Evolutionary conservation across 2,329 filamentous ascomycete genomes (phyloP).

Genomic region (Magnaporthiopsis incrustans): DNA sequence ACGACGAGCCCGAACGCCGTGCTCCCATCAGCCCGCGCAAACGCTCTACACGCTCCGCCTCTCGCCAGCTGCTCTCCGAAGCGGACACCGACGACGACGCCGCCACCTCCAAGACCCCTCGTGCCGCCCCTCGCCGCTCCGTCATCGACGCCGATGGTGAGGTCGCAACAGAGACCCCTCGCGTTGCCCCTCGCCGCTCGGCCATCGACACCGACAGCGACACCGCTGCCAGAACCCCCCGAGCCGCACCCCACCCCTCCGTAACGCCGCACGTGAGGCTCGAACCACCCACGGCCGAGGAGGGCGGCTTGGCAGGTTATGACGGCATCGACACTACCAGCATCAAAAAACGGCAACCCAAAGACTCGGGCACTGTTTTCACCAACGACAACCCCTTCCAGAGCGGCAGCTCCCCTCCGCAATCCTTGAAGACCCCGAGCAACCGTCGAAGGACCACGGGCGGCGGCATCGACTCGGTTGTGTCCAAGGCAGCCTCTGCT

Average conservation of each 20-base stretch:
- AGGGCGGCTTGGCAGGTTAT: slow-evolving; percentile 15
- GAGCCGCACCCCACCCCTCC: slow-evolving; percentile 27
- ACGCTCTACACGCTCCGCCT: slow-evolving; percentile 44
- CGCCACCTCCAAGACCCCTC: slow-evolving; percentile 17
- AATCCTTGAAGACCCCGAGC: slow-evolving; percentile 37
- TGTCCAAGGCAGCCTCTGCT: slow-evolving; percentile 18
- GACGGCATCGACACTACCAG: slow-evolving; percentile 7
- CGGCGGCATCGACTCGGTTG: slow-evolving; percentile 23
- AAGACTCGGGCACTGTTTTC: slow-evolving; percentile 56
- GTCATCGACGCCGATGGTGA: not conserved
- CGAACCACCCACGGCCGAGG: slow-evolving; percentile 45
- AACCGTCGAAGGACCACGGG: slow-evolving; percentile 41
- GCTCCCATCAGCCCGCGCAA: slow-evolving; percentile 41
- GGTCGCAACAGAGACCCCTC: slow-evolving; percentile 29
- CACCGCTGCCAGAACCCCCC: slow-evolving; percentile 24
- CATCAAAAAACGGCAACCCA: slow-evolving; percentile 24
- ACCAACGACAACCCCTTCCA: slow-evolving; percentile 91
- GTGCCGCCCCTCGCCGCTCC: too few relatives aligned
- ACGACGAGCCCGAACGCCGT: slow-evolving; percentile 16
- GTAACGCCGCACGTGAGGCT: slow-evolving; percentile 46
- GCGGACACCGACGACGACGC: slow-evolving; percentile 38
- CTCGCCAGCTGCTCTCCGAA: slow-evolving; percentile 46
- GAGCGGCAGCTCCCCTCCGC: slow-evolving; percentile 64
- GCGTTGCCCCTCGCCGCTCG: slow-evolving; percentile 27
- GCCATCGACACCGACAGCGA: slow-evolving; percentile 40